phyloP scores from a whole-genome alignment of 2,329 filamentous ascomycete genomes.

The Fusarium sp. region DNA sequence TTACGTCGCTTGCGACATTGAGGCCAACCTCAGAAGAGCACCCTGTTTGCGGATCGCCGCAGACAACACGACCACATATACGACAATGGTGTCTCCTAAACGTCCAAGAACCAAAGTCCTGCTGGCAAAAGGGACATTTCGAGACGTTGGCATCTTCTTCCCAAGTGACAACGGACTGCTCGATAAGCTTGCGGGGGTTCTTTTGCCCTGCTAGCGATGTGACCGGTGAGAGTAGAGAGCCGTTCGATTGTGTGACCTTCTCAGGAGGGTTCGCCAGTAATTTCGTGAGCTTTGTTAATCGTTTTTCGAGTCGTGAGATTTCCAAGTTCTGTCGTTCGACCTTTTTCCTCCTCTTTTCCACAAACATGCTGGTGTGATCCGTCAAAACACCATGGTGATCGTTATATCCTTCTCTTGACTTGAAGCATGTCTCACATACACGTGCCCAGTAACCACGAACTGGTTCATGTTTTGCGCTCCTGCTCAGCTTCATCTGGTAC shows the following conservation, averaged over 20 bases:
- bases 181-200: conserved; percentile 83
- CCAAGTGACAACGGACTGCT: conserved; percentile 95
- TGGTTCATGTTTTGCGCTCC: conserved; percentile 90
- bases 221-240: conserved; percentile 72
- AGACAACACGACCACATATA: conserved; percentile 93
- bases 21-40: conserved; percentile 90
- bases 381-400: conserved; percentile 82
- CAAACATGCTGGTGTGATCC: conserved; percentile 82
- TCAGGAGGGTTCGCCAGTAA: conserved; percentile 82
- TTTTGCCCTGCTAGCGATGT: conserved; percentile 77
- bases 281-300: conserved; percentile 90
- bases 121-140: conserved; percentile 93
- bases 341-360: conserved; percentile 78
- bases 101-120: conserved; percentile 94
- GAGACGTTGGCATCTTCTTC: conserved; percentile 87
- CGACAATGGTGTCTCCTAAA: conserved; percentile 96
- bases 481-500: conserved; percentile 98
- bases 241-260: conserved; percentile 67
- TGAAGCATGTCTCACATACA: conserved; percentile 99
- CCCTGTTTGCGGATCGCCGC: conserved; percentile 85
- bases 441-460: conserved; percentile 92
- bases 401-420: conserved; percentile 95
- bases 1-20: conserved; percentile 73
- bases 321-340: conserved; percentile 91
- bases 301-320: conserved; percentile 90